Base-by-base conservation (phyloP, 1,284 basidiomycete genomes). In the Papiliotrema nemorosa region DNA sequence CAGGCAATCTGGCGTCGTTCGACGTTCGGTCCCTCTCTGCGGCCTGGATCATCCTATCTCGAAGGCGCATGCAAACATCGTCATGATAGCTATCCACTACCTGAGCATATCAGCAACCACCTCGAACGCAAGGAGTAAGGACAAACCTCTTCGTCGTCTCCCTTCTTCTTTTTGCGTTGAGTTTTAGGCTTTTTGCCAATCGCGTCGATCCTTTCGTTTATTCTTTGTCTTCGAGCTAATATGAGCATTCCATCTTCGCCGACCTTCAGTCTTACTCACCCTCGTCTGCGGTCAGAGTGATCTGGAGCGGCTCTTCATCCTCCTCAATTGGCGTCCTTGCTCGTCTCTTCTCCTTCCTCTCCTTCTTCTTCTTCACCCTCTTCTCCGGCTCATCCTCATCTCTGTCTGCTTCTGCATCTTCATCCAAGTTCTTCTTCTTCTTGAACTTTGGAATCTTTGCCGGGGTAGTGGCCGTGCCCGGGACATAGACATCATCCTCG, bases 61-160 rank as follows among this genome's bases (percentile, higher is more conserved):
- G 81, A 21, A 98, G 78, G 6, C 86, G 79, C 0, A 86, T 85
- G 22, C 97, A 90, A 62, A 94, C 86, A 57, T 93, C 90, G 69
- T 98, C 94, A 16, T 91, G 90, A 60, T 88, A 87, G 34, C 83
- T 80, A 64, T 98, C 94, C 21, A 97, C 70, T 54, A 79, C 77
- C 74, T 35, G 31, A 45, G n/a, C 27, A 7, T 35, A n/a, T 27
- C 24, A 43, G 18, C 25, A 13, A 2, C 5, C 18, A 25, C 26
- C 35, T 6, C 6, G 3, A 24, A 40, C 16, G 25, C 50, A 45
- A 16, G 12, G 50, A 53, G 47, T 26, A 55, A 59, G 61, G 52
- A 73, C 77, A n/a, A 55, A 70, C 69, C 9, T 61, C 64, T 24
- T 77, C 88, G 13, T 90, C 88, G 34, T 76, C 80, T 49, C 63